phyloP scores from a whole-genome alignment of 192 early-diverging fungal species.

The Coemansia brasiliensis region DNA sequence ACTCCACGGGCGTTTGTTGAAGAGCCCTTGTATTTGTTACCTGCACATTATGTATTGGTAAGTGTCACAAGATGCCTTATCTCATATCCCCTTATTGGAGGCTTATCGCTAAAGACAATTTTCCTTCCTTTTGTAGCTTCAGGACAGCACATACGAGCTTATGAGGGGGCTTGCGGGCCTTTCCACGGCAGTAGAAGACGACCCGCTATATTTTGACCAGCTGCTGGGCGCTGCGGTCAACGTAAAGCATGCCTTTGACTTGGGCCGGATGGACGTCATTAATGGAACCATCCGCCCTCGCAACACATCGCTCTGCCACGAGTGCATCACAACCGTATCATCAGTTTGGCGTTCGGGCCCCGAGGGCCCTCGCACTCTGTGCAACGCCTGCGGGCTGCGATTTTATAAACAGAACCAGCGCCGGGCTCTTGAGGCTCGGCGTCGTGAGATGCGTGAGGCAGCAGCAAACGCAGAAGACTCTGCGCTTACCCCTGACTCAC shows the following conservation, averaged over 20 bases:
- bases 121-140: conserved; percentile 26
- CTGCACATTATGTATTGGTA: conserved; percentile 49
- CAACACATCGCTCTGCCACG: conserved; percentile 55
- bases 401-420: conserved; percentile 60
- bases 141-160: conserved; percentile 52
- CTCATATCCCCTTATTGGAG: too few relatives aligned
- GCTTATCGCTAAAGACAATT: conserved; percentile 7
- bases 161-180: conserved; percentile 45
- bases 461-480: background rate
- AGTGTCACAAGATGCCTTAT: conserved; percentile 31
- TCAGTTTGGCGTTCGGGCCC: conserved; percentile 57
- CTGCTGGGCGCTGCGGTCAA: conserved; percentile 50
- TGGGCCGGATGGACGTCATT: conserved; percentile 52
- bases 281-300: conserved; percentile 53
- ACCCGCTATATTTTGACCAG: conserved; percentile 56
- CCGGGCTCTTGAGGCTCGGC: conserved; percentile 44
- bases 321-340: conserved; percentile 55
- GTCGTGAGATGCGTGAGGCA: conserved; percentile 39
- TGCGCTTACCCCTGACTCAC: background rate
- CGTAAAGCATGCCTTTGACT: conserved; percentile 55
- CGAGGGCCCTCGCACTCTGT: conserved; percentile 56
- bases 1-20: conserved; percentile 48
- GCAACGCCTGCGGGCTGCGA: conserved; percentile 64
- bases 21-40: conserved; percentile 47
- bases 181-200: conserved; percentile 42